Base-by-base conservation (phyloP, 129 eudicot species). In the Chrysanthemum makinoi region DNA sequence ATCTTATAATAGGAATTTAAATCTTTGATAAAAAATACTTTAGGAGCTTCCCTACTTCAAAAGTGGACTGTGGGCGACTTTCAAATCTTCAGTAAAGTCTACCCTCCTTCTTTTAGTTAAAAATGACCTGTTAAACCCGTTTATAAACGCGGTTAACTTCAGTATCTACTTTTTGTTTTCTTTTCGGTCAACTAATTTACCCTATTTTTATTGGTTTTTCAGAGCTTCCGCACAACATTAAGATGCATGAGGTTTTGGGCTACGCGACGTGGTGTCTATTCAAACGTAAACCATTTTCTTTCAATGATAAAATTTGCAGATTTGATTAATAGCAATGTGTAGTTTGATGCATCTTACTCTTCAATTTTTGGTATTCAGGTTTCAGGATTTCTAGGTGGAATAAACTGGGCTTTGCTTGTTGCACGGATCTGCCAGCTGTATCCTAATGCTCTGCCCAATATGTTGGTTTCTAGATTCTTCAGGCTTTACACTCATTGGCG, bases 231-330 rank as follows among this genome's bases (percentile, higher is more conserved):
- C 17, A 94, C 98, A 35, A 81, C 98, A 20, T 80, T 94, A 65
- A 91, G 98, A 80, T 94, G 95, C 86, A 77, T 94, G 96, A 83
- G 89, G 72, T 90, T 85, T 72, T 94, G 97, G 98, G 98, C 98
- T 44, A 89, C 89, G 74, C 92, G 91, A 44, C 93, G 98, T 55
- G 98, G 97, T 24, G 93, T 94, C 69, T 94, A 94, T 78, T 94
- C 98, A 72, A 94, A 94, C 71, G 98, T 94, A 89, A 4, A 84
- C 9, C 49, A 18, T n/a, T 1, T 2, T 72, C 14, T 56, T 72
- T 1, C 20, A 43, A 53, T 47, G 26, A 59, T 43, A 24, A 52
- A 24, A 6, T 18, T 18, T 57, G 14, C 65, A 24, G 20, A 16
- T 47, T 62, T 39, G 9, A 39, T 39, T 39, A 17, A 20, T 8